Percentiles rank a stretch among this genome's conserved stretches.
phyloP scores from a whole-genome alignment of 2,329 filamentous ascomycete genomes.

The Ophiostoma pallidulum region DNA sequence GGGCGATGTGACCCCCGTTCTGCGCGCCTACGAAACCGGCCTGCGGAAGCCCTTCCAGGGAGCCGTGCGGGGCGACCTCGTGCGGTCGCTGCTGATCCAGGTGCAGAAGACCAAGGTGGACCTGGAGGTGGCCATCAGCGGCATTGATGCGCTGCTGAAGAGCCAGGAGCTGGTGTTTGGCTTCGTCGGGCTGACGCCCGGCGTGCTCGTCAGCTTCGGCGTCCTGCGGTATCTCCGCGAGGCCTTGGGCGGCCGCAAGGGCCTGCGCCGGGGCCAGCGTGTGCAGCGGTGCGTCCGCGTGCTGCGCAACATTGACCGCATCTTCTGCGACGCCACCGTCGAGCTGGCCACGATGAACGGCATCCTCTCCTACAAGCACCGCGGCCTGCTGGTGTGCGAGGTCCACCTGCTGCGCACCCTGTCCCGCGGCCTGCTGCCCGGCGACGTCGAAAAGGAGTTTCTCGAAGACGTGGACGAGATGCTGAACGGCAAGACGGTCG shows the following conservation, averaged over 20 bases:
- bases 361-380: constrained; percentile 81
- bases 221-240: constrained; percentile 61
- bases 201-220: constrained; percentile 77
- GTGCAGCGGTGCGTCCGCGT: constrained; percentile 66
- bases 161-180: constrained; percentile 96
- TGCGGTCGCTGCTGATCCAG: constrained; percentile 87
- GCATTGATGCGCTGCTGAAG: constrained; percentile 88
- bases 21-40: constrained; percentile 86
- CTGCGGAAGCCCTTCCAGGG: constrained; percentile 73
- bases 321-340: constrained; percentile 52
- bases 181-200: constrained; percentile 90
- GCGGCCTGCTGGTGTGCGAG: constrained; percentile 82
- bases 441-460: constrained; percentile 72
- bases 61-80: constrained; percentile 74
- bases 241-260: constrained; percentile 60
- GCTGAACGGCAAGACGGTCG: constrained; percentile 70
- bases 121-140: constrained; percentile 88
- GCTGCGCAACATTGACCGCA: constrained; percentile 79
- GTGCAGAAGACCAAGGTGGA: constrained; percentile 99
- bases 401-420: constrained; percentile 71
- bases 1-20: constrained; percentile 84
- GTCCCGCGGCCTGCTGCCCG: constrained; percentile 58
- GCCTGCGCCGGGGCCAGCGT: constrained; percentile 53
- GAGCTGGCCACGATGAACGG: constrained; percentile 54
- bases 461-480: constrained; percentile 80